Base-by-base conservation (phyloP, 495 filamentous ascomycete genomes). In the Penicillium subrubescens region DNA sequence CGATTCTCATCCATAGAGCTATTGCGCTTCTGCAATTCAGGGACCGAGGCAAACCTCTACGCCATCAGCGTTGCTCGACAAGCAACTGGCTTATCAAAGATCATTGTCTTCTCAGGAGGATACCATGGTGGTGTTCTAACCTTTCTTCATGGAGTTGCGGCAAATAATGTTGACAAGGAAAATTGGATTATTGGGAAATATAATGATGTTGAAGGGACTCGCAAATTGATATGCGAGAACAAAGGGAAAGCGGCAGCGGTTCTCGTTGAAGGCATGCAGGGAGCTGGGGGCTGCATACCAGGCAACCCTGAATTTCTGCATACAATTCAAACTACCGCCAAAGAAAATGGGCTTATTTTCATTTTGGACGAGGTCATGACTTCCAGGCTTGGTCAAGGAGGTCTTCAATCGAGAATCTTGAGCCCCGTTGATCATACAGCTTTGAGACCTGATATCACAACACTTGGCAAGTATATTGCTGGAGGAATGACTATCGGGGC, bases 301-400 rank as follows among this genome's bases (percentile, higher is more conserved):
- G 85, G 74, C 0, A 75, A 55, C 1, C 57, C 60, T 1, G 77
- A 77, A 15, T 90, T 89, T 57, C 57, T 83, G 34, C 66, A 73
- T n/a, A 65, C 64, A 27, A 54, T 83, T 5, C 79, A 75, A 11
- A 71, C 65, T 60, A 75, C 39, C 27, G 75, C 70, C 27, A 71
- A 66, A 5, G 70, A 69, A 34, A 70, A 75, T 5, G 82, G 80
- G 6, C 77, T 79, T 1, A 12, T 90, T 1, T 82, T 90, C 57
- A 82, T 90, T 17, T 70, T 88, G 14, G 88, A 90, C 54, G 88
- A 90, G 72, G 88, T 90, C 14, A 85, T 89, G 78, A 88, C 88
- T 2, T 85, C 81, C 11, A 78, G 88, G 5, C 72, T 89, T 17
- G 74, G 77, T 1, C 76, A 77, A 1, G 62, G 68, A 6, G 88